These are phyloP conservation scores for Tylopilus vinaceipallidus DNA, from an alignment of 768 basidiomycete species.

Conservation along the genomic window DNA sequence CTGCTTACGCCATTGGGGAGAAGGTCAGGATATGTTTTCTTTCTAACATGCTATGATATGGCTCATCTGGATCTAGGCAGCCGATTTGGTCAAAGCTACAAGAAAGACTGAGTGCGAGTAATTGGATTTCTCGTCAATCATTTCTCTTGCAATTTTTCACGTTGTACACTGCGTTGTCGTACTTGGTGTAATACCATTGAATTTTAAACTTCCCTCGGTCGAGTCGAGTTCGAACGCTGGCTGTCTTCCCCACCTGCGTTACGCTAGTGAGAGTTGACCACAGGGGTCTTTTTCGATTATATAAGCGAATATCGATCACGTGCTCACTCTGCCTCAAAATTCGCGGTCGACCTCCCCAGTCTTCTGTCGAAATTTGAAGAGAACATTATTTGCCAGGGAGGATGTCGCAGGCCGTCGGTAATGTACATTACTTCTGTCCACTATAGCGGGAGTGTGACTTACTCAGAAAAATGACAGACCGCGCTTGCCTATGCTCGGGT, in stretches of 20 bases:
- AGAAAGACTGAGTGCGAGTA: background rate
- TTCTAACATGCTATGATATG: background rate
- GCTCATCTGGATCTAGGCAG: constrained; percentile 6
- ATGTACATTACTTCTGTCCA: constrained; percentile 44
- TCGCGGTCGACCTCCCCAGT: background rate
- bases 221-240: background rate
- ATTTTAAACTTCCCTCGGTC: background rate
- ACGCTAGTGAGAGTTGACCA: no score
- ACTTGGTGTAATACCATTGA: background rate
- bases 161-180: background rate
- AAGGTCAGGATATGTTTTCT: constrained; percentile 2
- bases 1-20: constrained; percentile 20
- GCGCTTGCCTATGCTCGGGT: constrained; percentile 91
- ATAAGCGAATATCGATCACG: background rate
- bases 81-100: constrained; percentile 9
- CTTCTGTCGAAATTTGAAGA: background rate
- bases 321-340: background rate
- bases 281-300: no score
- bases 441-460: background rate
- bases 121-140: no score
- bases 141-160: no score
- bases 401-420: constrained; percentile 85
- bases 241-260: no score
- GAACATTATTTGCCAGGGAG: background rate
- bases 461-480: constrained; percentile 54